A percentile compares a stretch with the other conserved stretches of the same genome.
phyloP scores from a whole-genome alignment of 495 filamentous ascomycete genomes.

The Cetradonia linearis region DNA sequence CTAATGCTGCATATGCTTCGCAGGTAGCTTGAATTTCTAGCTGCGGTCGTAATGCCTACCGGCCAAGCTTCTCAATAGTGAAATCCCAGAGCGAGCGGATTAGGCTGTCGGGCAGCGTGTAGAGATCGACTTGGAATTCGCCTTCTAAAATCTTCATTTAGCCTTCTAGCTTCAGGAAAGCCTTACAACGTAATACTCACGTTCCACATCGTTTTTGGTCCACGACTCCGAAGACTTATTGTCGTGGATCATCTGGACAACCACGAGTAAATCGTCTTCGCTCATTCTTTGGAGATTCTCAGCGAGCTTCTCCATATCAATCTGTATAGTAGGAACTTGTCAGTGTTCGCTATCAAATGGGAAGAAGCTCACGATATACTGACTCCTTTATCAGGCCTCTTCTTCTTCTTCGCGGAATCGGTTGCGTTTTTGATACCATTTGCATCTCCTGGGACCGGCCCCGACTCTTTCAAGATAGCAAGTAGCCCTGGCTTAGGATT shows the following conservation, averaged over 20 bases:
- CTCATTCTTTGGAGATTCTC: slow-evolving; percentile 76
- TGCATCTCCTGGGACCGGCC: slow-evolving; percentile 68
- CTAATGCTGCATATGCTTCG: neutral
- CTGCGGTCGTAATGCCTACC: neutral
- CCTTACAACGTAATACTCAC: slow-evolving; percentile 40
- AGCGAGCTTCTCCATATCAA: slow-evolving; percentile 95
- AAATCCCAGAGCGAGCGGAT: slow-evolving; percentile 93
- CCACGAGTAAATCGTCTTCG: slow-evolving; percentile 84
- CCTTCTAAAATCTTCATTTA: slow-evolving; percentile 49
- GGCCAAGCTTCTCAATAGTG: slow-evolving; percentile 36
- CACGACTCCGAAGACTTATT: slow-evolving; percentile 87
- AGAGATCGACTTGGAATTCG: slow-evolving; percentile 97
- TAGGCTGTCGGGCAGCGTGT: slow-evolving; percentile 72
- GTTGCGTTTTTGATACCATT: slow-evolving; percentile 49
- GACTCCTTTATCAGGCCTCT: slow-evolving; percentile 56
- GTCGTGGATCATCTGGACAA: slow-evolving; percentile 97
- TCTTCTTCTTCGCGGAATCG: slow-evolving; percentile 67
- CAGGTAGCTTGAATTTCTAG: neutral
- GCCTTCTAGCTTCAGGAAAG: neutral
- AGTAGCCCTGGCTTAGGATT: slow-evolving; percentile 81
- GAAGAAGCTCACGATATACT: slow-evolving; percentile 20
- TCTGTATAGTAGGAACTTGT: slow-evolving; percentile 30
- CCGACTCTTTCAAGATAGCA: slow-evolving; percentile 63
- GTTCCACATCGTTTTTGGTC: slow-evolving; percentile 92
- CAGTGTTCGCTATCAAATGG: neutral